These are phyloP conservation scores for Ophiostoma quercus DNA, from an alignment of 2,329 filamentous ascomycete species.

Conservation along the genomic window DNA sequence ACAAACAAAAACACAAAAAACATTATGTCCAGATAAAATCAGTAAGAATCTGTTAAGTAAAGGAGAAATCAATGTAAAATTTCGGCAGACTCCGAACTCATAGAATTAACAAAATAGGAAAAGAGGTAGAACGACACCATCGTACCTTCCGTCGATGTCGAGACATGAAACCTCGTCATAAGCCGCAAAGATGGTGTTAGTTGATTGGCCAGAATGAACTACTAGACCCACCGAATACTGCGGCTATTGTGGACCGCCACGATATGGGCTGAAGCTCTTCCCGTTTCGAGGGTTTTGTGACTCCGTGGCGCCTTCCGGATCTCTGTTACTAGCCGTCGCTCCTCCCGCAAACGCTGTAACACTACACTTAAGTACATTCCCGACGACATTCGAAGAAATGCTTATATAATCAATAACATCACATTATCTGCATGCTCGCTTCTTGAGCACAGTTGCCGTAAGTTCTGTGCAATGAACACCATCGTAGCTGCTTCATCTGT, in stretches of 20 bases:
- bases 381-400: too few species aligned
- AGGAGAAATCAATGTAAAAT: too few species aligned
- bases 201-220: neutral
- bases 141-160: neutral
- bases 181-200: slow-evolving; percentile 1
- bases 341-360: neutral
- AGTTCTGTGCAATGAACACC: neutral
- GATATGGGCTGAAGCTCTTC: neutral
- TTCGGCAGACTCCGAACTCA: neutral
- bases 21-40: neutral
- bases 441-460: neutral
- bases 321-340: neutral
- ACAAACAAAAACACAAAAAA: neutral
- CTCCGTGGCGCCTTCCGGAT: neutral
- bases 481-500: neutral
- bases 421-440: too few species aligned
- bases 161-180: neutral
- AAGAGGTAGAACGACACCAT: neutral
- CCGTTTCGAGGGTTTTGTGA: neutral
- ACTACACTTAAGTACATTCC: neutral
- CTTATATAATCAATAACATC: too few species aligned
- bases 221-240: neutral
- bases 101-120: neutral
- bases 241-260: neutral
- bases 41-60: too few species aligned